Conservation (phyloP, 2,329 filamentous ascomycete species). For the Botrytis paeoniae region DNA sequence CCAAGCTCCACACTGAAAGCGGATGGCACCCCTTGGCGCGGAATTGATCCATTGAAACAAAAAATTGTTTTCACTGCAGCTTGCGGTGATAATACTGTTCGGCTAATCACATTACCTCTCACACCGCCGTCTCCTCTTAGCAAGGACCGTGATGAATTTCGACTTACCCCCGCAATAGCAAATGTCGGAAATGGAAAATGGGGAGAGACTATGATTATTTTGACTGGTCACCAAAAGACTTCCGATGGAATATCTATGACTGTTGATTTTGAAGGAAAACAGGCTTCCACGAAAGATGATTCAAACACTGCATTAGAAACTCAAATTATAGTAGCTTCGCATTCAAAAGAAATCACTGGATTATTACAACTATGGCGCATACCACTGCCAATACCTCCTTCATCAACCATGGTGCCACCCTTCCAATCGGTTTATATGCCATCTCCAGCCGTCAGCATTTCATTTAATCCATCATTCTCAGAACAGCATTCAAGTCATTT, state of each 20-base stretch:
- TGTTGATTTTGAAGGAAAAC: slow-evolving; percentile 40
- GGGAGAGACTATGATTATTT: slow-evolving; percentile 56
- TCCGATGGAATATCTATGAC: slow-evolving; percentile 57
- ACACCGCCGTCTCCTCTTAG: slow-evolving; percentile 60
- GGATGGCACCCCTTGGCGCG: slow-evolving; percentile 48
- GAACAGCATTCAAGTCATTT: slow-evolving; percentile 52
- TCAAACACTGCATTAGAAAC: slow-evolving; percentile 34
- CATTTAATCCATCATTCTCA: slow-evolving; percentile 55
- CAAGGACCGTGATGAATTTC: slow-evolving; percentile 54
- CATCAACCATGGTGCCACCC: slow-evolving; percentile 42
- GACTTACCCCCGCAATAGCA: slow-evolving; percentile 49
- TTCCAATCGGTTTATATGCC: slow-evolving; percentile 61
- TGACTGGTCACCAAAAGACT: slow-evolving; percentile 52
- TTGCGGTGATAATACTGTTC: slow-evolving; percentile 55
- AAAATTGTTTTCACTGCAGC: slow-evolving; percentile 60
- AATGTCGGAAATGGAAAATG: slow-evolving; percentile 60
- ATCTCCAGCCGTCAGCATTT: slow-evolving; percentile 51
- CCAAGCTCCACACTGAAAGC: slow-evolving; percentile 49
- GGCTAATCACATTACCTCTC: slow-evolving; percentile 57
- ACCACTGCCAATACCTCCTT: slow-evolving; percentile 40
- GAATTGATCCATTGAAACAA: slow-evolving; percentile 49
- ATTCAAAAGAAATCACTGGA: slow-evolving; percentile 58
- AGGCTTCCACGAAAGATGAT: slow-evolving; percentile 30
- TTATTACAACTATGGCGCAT: slow-evolving; percentile 58
- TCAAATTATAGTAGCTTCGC: slow-evolving; percentile 57